A percentile compares a stretch with the other conserved stretches of the same genome.
These are phyloP conservation scores for Rossbeevera mucosa DNA, from an alignment of 768 basidiomycete genomes.

Conservation along the genomic window DNA sequence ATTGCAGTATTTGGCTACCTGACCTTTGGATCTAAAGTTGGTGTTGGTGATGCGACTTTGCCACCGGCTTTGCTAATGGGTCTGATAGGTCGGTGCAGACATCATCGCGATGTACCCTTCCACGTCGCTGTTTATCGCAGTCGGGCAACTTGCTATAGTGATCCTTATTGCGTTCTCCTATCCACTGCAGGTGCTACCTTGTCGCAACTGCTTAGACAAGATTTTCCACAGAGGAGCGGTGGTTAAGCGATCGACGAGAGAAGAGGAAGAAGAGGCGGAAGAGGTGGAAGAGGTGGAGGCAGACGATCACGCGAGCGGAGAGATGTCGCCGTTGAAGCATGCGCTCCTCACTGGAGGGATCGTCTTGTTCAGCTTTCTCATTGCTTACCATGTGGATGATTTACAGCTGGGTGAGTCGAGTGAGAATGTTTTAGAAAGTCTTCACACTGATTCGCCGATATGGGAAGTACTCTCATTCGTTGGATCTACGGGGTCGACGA, in stretches of 20 bases:
- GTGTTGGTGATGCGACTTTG: conserved; percentile 13
- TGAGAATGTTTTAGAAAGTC: background rate
- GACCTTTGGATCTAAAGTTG: conserved; percentile 83
- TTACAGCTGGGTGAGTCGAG: conserved; percentile 62
- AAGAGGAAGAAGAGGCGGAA: conserved; percentile 45
- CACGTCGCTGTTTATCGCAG: conserved; percentile 86
- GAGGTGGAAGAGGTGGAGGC: conserved; percentile 50
- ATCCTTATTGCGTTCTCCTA: conserved; percentile 89
- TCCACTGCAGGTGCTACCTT: conserved; percentile 92
- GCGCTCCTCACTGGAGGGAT: conserved; percentile 63
- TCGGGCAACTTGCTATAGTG: conserved; percentile 92
- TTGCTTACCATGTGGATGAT: conserved; percentile 77
- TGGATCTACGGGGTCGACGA: conserved; percentile 93
- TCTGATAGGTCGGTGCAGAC: conserved; percentile 73
- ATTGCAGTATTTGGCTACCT: conserved; percentile 88
- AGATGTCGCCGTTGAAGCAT: conserved; percentile 69
- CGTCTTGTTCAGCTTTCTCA: conserved; percentile 57
- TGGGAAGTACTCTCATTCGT: conserved; percentile 88
- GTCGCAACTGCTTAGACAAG: conserved; percentile 88
- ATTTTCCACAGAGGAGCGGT: conserved; percentile 55
- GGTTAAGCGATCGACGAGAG: conserved; percentile 37
- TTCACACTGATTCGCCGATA: conserved; percentile 12
- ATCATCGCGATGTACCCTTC: conserved; percentile 93
- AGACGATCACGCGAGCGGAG: conserved; percentile 51
- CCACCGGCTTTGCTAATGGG: conserved; percentile 1